phyloP scores from a whole-genome alignment of 768 basidiomycete genomes.

The Tremella yokohamensis region DNA sequence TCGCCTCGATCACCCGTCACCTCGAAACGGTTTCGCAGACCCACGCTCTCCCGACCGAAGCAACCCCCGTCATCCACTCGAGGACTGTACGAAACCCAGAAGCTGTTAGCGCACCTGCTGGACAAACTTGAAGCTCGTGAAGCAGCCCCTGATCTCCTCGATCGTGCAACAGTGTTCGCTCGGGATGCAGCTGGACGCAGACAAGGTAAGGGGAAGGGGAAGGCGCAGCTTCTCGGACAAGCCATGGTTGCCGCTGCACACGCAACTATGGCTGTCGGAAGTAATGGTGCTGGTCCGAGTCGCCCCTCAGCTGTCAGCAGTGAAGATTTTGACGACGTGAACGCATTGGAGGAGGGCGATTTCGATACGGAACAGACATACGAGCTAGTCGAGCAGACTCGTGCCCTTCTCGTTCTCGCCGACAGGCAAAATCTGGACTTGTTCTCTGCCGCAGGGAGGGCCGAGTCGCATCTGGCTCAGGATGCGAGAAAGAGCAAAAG shows the following conservation, averaged over 20 bases:
- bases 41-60: constrained; percentile 22
- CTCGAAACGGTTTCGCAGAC: constrained; percentile 24
- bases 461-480: background rate
- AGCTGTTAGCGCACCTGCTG: constrained; percentile 65
- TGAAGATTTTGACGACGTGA: constrained; percentile 26
- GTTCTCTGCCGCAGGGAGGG: constrained; percentile 8
- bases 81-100: constrained; percentile 61
- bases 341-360: constrained; percentile 18
- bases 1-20: constrained; percentile 11
- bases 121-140: constrained; percentile 61
- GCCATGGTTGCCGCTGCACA: constrained; percentile 23
- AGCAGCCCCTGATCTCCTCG: constrained; percentile 31
- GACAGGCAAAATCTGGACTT: constrained; percentile 33
- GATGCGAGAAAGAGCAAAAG: constrained; percentile 19
- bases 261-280: constrained; percentile 6
- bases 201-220: constrained; percentile 38
- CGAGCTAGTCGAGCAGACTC: constrained; percentile 35
- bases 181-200: constrained; percentile 55
- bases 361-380: constrained; percentile 28
- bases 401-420: constrained; percentile 29
- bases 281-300: constrained; percentile 13
- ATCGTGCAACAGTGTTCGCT: constrained; percentile 54
- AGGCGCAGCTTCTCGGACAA: constrained; percentile 30
- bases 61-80: constrained; percentile 10
- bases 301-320: constrained; percentile 3